These are phyloP conservation scores for Aureobasidium namibiae DNA, from an alignment of 2,329 filamentous ascomycete genomes.

Conservation along the genomic window DNA sequence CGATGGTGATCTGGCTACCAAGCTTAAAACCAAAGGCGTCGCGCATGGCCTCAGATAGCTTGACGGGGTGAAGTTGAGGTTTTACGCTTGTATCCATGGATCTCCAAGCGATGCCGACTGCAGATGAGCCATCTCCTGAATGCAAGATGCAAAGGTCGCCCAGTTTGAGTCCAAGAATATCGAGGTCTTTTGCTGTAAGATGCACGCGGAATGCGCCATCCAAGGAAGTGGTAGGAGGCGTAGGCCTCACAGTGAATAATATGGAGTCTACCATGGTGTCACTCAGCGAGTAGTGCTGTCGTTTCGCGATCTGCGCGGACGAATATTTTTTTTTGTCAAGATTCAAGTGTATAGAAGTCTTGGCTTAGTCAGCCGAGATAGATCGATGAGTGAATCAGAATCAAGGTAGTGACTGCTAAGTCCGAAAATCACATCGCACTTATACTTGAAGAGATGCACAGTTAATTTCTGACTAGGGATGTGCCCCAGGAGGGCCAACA, in stretches of 20 bases:
- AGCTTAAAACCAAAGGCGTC: constrained; percentile 65
- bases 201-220: constrained; percentile 54
- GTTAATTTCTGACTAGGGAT: neutral
- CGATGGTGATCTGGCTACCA: constrained; percentile 59
- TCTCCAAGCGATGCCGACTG: constrained; percentile 55
- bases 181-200: constrained; percentile 48
- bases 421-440: neutral
- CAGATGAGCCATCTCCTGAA: constrained; percentile 35
- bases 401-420: neutral
- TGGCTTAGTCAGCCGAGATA: constrained; percentile 6
- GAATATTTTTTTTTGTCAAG: constrained; percentile 10
- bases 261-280: constrained; percentile 12
- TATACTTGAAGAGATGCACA: neutral
- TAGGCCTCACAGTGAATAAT: constrained; percentile 46
- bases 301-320: neutral
- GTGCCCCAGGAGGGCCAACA: neutral
- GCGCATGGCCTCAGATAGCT: constrained; percentile 64
- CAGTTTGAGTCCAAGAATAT: constrained; percentile 46
- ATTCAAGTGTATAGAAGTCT: constrained; percentile 1
- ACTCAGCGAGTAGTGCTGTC: neutral
- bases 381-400: neutral
- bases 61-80: constrained; percentile 61
- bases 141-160: constrained; percentile 52
- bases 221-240: constrained; percentile 38
- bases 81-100: constrained; percentile 43